Conservation (phyloP, 768 basidiomycete species). For the Boletus pseudo-olivaceus region DNA sequence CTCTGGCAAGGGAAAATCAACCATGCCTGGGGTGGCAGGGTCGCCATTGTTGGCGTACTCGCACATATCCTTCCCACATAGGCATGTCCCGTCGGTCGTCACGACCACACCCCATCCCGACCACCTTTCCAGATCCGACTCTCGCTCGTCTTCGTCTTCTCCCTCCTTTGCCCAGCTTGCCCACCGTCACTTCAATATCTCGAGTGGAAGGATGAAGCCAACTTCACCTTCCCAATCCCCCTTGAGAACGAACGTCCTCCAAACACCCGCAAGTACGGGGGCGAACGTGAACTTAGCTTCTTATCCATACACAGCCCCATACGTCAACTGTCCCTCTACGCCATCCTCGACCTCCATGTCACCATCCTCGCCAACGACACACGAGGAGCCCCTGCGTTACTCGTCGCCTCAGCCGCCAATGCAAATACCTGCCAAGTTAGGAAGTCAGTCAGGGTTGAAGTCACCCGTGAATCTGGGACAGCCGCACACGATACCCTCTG, state of each 20-base stretch:
- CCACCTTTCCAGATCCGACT: conserved; percentile 14
- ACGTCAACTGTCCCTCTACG: conserved; percentile 52
- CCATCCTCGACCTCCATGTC: conserved; percentile 56
- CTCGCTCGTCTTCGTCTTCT: conserved; percentile 6
- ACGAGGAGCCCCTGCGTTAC: conserved; percentile 17
- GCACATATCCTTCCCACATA: conserved; percentile 34
- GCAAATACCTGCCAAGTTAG: conserved; percentile 17
- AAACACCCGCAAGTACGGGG: conserved; percentile 13
- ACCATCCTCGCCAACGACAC: conserved; percentile 38
- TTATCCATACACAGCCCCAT: conserved; percentile 29
- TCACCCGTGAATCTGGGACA: conserved; percentile 9
- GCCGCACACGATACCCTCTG: conserved; percentile 11
- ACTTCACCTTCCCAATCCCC: conserved; percentile 32
- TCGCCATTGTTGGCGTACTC: conserved; percentile 17
- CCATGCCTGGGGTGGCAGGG: not conserved
- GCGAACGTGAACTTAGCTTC: conserved; percentile 8
- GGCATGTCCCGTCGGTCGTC: conserved; percentile 47
- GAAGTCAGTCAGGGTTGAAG: conserved; percentile 15
- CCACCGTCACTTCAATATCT: conserved; percentile 22
- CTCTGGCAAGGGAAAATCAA: conserved; percentile 4
- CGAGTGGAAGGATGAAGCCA: conserved; percentile 26
- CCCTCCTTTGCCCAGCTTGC: conserved; percentile 22
- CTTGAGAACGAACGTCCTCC: conserved; percentile 19
- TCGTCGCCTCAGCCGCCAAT: conserved; percentile 18
- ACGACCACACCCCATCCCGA: conserved; percentile 40